Evolutionary conservation across 1,284 basidiomycete genomes (phyloP).

Genomic region (Rhodotorula sp.): DNA sequence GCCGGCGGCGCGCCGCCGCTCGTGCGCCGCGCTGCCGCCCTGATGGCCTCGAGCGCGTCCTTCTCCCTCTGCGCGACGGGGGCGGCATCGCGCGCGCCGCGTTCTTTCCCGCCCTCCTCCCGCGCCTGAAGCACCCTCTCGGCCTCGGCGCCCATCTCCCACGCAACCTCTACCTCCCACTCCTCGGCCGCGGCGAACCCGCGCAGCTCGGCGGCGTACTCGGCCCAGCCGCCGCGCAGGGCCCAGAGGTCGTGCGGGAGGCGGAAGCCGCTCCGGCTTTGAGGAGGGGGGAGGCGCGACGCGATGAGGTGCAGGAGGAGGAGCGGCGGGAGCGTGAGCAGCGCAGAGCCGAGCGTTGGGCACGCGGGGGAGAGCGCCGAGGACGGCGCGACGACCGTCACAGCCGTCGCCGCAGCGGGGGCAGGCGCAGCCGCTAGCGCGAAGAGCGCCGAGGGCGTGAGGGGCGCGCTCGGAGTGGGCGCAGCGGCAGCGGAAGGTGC

Average conservation of each 20-base stretch:
- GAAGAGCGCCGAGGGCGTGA: slow-evolving; percentile 36
- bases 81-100: not conserved
- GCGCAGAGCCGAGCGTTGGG: slow-evolving; percentile 42
- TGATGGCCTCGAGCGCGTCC: slow-evolving; percentile 10
- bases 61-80: not conserved
- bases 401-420: too few relatives aligned
- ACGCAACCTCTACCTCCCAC: slow-evolving; percentile 45
- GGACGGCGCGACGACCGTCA: not conserved
- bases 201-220: slow-evolving; percentile 43
- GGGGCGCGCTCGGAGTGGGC: not conserved
- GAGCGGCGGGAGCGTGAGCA: slow-evolving; percentile 42
- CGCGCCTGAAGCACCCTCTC: slow-evolving; percentile 7
- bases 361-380: slow-evolving; percentile 21
- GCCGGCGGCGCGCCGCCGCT: too few relatives aligned
- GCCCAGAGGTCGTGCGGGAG: slow-evolving; percentile 44
- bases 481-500: not conserved
- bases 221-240: slow-evolving; percentile 38
- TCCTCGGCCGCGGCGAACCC: slow-evolving; percentile 46
- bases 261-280: slow-evolving; percentile 15
- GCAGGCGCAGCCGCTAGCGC: slow-evolving; percentile 9
- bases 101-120: not conserved
- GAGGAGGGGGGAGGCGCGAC: slow-evolving; percentile 39
- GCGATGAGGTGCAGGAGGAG: slow-evolving; percentile 45
- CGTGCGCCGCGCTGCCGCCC: not conserved
- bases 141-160: slow-evolving; percentile 43